phyloP scores from a whole-genome alignment of 768 basidiomycete species.

The Suillus lakei region DNA sequence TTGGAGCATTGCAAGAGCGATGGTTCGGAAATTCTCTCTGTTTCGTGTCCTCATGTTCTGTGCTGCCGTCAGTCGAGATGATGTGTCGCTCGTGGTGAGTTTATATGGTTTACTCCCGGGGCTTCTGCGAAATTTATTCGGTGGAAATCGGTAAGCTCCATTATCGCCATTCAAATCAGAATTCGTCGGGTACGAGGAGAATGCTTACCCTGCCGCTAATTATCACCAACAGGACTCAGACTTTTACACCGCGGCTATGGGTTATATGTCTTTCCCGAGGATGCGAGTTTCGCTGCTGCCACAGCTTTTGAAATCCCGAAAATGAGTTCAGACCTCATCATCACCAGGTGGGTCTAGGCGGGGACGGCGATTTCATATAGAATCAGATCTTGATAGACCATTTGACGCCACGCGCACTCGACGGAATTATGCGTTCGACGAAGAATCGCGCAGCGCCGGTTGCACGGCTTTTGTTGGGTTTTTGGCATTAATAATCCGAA shows the following conservation, averaged over 20 bases:
- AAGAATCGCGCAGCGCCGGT: background rate
- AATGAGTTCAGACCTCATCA: background rate
- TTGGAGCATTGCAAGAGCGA: background rate
- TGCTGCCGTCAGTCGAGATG: background rate
- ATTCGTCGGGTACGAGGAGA: background rate
- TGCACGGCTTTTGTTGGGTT: constrained; percentile 1
- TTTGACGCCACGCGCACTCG: background rate
- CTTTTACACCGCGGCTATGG: background rate
- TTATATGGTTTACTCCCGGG: background rate
- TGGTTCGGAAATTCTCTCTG: background rate
- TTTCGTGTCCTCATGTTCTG: background rate
- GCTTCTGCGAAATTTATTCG: background rate
- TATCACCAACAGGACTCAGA: background rate
- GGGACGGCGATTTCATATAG: background rate
- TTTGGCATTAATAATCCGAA: background rate
- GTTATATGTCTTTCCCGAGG: constrained; percentile 4
- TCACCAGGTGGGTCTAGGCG: constrained; percentile 1
- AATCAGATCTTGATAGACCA: background rate
- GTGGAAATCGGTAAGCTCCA: constrained; percentile 2
- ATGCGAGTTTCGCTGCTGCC: background rate
- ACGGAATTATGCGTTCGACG: constrained; percentile 1
- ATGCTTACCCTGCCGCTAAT: constrained; percentile 6
- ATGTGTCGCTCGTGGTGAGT: background rate
- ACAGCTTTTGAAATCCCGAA: background rate
- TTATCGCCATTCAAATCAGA: background rate